Percentiles rank a stretch among this genome's conserved stretches.
These are phyloP conservation scores for Colletotrichum noveboracense DNA, from an alignment of 2,329 filamentous ascomycete genomes.

Conservation along the genomic window DNA sequence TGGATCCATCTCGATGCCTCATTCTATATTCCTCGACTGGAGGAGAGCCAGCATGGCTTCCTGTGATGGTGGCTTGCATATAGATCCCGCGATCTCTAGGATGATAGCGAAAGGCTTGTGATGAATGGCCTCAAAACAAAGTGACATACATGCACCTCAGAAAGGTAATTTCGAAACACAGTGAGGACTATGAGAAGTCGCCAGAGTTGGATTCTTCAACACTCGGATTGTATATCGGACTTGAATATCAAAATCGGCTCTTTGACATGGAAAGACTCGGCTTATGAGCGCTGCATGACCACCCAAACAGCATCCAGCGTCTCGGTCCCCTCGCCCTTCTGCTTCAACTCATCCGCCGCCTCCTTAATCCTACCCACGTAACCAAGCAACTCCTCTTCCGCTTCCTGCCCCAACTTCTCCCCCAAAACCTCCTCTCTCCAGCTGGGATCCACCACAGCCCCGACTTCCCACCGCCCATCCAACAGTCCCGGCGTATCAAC, in stretches of 20 bases:
- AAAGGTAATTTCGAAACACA: background rate
- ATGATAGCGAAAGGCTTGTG: background rate
- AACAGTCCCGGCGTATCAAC: conserved; percentile 12
- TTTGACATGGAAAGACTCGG: background rate
- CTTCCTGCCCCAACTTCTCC: background rate
- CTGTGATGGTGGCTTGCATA: background rate
- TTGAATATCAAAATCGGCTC: background rate
- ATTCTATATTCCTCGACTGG: accelerated
- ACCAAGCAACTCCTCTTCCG: conserved; percentile 10
- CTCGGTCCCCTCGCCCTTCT: background rate
- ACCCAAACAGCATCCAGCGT: conserved; percentile 17
- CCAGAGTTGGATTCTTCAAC: background rate
- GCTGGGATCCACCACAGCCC: background rate
- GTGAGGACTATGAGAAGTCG: background rate
- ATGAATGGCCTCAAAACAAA: background rate
- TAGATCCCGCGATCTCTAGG: background rate
- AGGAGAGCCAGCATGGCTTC: background rate
- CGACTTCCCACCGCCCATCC: conserved; percentile 17
- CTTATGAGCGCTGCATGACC: background rate
- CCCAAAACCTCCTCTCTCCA: background rate
- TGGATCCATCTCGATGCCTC: background rate
- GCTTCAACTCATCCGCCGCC: background rate
- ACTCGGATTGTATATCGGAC: background rate
- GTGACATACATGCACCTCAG: background rate
- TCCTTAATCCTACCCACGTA: background rate